Evolutionary conservation across 305 asterid species (phyloP), one percentile per base, ranked within the genome.

Genomic region (Fraxinus paxiana): DNA sequence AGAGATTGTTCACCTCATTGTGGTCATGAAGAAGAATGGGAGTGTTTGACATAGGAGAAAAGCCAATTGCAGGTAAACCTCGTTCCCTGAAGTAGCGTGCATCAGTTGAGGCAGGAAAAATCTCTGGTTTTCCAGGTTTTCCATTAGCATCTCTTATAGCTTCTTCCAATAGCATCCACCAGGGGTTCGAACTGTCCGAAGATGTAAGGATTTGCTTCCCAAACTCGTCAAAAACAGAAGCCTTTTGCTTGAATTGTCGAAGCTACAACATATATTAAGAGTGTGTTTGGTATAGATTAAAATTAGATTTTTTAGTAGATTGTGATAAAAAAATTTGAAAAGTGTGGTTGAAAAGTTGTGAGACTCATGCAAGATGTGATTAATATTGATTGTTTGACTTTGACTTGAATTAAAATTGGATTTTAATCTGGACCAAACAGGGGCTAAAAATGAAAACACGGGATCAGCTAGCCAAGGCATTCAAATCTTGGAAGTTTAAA

Each of bases 11-110:
- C 86, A 91, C 98, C 98, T 95, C 98, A 72, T 95, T 91, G 88
- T 95, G 99, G 85, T 92, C 97, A 46, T 95, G 99, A 80, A 95
- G 99, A 73, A 93, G 91, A 88, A 93, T 88, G 77, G 97, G 97
- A 80, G 99, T 95, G 88, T 94, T 93, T 17, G 94, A 91, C 99
- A 95, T 93, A 12, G 99, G 99, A 84, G 99, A 95, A 84, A 95
- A 95, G 84, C 98, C 99, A 79, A 95, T 89, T 34, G 98, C 98
- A 5, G 95, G 97, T 85, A 93, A 83, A 81, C 98, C 98, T 5
- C 10, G 85, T 65, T 84, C 79, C 87, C 98, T 90, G 88, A 95
- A 92, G 85, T 90, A 90, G 65, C 95, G 92, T 79, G 98, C 92
- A 86, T 95, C 99, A 17, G 98, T 95, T 4, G 98, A 88, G 65